phyloP scores from a whole-genome alignment of 805 yeast genomes.

The Sungouiozyma intestinalis region DNA sequence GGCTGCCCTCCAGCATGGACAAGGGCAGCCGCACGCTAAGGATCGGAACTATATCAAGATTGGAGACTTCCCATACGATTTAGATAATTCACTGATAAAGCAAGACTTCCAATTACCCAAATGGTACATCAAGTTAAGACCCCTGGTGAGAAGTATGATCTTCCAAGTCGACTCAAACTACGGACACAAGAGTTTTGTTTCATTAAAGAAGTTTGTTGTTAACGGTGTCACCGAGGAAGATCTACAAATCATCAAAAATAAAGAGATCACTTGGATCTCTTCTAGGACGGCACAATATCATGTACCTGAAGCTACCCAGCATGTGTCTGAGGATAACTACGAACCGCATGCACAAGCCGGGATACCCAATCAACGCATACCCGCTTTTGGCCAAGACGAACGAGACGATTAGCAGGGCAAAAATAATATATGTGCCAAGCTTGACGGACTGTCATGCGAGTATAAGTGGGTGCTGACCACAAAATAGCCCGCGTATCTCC shows the following conservation, averaged over 20 bases:
- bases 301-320: background rate
- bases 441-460: too few species aligned
- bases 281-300: conserved; percentile 17
- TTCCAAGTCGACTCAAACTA: conserved; percentile 27
- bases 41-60: conserved; percentile 21
- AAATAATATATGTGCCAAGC: too few species aligned
- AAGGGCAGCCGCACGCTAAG: conserved; percentile 10
- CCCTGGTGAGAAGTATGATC: conserved; percentile 26
- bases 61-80: conserved; percentile 22
- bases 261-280: conserved; percentile 9
- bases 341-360: background rate
- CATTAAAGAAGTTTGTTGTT: conserved; percentile 31
- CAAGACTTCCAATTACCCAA: conserved; percentile 26
- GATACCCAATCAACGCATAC: conserved; percentile 7
- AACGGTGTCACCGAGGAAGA: conserved; percentile 35
- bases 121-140: conserved; percentile 23
- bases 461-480: too few species aligned
- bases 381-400: conserved; percentile 28
- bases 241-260: conserved; percentile 15
- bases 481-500: too few species aligned
- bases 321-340: background rate
- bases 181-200: conserved; percentile 30
- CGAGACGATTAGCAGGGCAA: conserved; percentile 9
- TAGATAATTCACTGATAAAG: conserved; percentile 14
- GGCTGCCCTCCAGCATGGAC: conserved; percentile 11